Percentiles rank a stretch among this genome's conserved stretches.
phyloP scores from a whole-genome alignment of 345 rosid genomes.

The Excoecaria cochinchinensis region DNA sequence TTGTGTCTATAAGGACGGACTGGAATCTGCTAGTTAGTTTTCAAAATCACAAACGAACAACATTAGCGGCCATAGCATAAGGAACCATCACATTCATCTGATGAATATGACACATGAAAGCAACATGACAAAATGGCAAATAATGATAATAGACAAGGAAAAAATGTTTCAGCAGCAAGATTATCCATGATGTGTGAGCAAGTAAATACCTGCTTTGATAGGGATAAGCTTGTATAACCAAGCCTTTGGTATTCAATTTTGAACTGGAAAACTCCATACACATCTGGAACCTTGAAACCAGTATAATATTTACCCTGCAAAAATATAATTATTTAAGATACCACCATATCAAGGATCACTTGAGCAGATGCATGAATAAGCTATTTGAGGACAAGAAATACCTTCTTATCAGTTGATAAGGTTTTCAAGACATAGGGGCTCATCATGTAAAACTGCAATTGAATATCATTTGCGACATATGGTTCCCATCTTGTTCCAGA shows the following conservation, averaged over 20 bases:
- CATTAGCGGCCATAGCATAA: constrained; percentile 4
- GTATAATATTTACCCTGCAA: constrained; percentile 52
- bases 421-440: constrained; percentile 62
- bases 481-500: constrained; percentile 68
- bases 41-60: background rate
- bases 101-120: background rate
- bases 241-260: constrained; percentile 58
- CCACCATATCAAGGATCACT: background rate
- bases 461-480: constrained; percentile 52
- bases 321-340: background rate
- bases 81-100: background rate
- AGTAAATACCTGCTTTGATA: constrained; percentile 55
- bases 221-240: constrained; percentile 59
- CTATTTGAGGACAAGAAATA: constrained; percentile 6
- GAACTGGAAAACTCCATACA: constrained; percentile 66
- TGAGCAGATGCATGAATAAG: background rate
- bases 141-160: background rate
- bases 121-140: background rate
- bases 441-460: constrained; percentile 69
- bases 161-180: background rate
- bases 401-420: constrained; percentile 48
- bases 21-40: constrained; percentile 44
- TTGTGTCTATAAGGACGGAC: constrained; percentile 62
- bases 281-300: constrained; percentile 65
- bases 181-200: background rate